These are phyloP conservation scores for Venturia pyrina DNA, from an alignment of 2,329 filamentous ascomycete genomes.

Conservation along the genomic window DNA sequence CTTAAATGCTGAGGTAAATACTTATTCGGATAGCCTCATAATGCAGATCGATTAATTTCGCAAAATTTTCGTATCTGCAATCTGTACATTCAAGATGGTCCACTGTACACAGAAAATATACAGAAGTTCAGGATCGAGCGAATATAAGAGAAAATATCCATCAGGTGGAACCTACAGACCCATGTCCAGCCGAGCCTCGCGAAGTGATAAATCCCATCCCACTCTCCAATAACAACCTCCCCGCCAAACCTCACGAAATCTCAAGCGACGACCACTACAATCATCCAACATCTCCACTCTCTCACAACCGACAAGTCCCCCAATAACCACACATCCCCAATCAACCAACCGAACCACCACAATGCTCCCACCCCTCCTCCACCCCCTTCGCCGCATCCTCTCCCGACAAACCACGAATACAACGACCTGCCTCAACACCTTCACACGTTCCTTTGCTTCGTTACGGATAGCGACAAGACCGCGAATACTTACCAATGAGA, in stretches of 20 bases:
- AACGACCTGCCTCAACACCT: slow-evolving; percentile 14
- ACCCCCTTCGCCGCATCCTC: slow-evolving; percentile 24
- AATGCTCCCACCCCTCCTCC: slow-evolving; percentile 26
- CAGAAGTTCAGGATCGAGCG: no score
- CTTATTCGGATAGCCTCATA: no score
- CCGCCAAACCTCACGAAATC: background rate
- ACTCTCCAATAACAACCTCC: background rate
- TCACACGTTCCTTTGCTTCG: slow-evolving; percentile 2
- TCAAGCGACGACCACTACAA: no score
- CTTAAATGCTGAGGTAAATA: no score
- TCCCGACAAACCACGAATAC: slow-evolving; percentile 15
- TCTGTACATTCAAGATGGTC: no score
- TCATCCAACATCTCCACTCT: background rate
- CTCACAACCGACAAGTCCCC: background rate
- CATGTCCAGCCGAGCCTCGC: background rate
- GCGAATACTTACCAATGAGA: background rate
- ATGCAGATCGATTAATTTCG: no score
- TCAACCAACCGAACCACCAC: background rate
- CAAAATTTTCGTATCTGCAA: no score
- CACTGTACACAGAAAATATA: no score
- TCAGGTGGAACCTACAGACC: no score
- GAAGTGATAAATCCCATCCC: background rate
- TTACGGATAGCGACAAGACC: slow-evolving; percentile 5
- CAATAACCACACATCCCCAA: background rate
- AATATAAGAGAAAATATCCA: no score